Base-by-base conservation (phyloP, 2,329 filamentous ascomycete species). In the Colletotrichum neosansevieriae region DNA sequence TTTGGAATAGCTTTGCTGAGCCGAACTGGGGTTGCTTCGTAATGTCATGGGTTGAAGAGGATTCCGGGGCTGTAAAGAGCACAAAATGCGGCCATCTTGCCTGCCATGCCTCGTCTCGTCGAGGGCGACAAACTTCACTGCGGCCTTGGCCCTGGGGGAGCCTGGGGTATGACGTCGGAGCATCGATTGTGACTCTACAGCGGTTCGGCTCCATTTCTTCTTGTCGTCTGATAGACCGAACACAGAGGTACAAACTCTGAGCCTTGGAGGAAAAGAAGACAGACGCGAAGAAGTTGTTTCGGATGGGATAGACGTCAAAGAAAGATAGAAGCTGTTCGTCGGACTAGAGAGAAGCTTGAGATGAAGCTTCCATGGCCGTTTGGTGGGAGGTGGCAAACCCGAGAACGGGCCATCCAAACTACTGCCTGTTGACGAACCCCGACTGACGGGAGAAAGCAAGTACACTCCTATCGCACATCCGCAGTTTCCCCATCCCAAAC, bases 401-500 rank as follows among this genome's bases (percentile, higher is more conserved):
- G 50, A 21, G 17, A 7, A 24, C 45, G 13, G 4, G 45, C 17
- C 45, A 4, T 49, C 36, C 36, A 12, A 12, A 11, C 36, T 38
- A 38, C 36, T 38, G 36, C 36, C 36, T 38, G 36, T 38, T 12
- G 50, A n/a, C 4, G 24, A 24, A 24, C 24, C 4, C 24, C 24
- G n/a, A 17, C 50, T 40, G 38, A 7, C n/a, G 42, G 29, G 17
- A 58, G 45, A 12, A 15, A 51, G 51, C 21, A 58, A 19, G 64
- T 67, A 42, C 19, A 36, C 15, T 24, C 13, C 65, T 67, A 64
- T 47, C 60, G 29, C 38, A 32, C 47, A 64, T 67, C n/a, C 47
- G 38, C 50, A 65, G 53, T 64, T 64, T 65, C 61, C 61, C 61
- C 61, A 64, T 67, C 32, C 59, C 59, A 49, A 53, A 50, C 59